Conservation (phyloP, 2,329 filamentous ascomycete genomes). For the Ophiocordyceps robertsii region DNA sequence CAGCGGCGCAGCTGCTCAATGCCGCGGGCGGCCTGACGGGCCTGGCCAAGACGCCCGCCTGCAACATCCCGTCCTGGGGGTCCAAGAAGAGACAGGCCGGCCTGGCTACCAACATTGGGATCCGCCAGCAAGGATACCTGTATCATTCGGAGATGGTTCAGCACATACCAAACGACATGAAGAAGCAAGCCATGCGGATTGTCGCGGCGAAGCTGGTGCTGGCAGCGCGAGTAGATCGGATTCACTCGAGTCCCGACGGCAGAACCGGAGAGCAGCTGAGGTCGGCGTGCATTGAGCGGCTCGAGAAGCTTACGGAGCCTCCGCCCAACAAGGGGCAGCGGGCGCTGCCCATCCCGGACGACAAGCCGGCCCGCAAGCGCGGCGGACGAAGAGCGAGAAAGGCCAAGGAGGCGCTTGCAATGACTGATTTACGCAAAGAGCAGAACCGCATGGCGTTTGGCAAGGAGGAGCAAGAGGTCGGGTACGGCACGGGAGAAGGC, state of each 20-base stretch:
- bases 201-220: slow-evolving; percentile 87
- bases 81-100: slow-evolving; percentile 78
- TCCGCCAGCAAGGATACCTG: slow-evolving; percentile 84
- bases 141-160: slow-evolving; percentile 86
- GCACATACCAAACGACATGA: slow-evolving; percentile 71
- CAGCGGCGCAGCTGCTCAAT: slow-evolving; percentile 92
- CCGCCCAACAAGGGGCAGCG: slow-evolving; percentile 78
- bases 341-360: slow-evolving; percentile 82
- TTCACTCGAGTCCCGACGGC: slow-evolving; percentile 70
- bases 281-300: slow-evolving; percentile 66
- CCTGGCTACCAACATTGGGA: slow-evolving; percentile 82
- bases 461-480: slow-evolving; percentile 87
- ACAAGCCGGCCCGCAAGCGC: slow-evolving; percentile 86
- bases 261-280: slow-evolving; percentile 72
- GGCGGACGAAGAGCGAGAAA: slow-evolving; percentile 82
- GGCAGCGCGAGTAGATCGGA: slow-evolving; percentile 81
- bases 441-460: slow-evolving; percentile 95
- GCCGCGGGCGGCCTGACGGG: slow-evolving; percentile 79
- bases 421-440: slow-evolving; percentile 91
- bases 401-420: slow-evolving; percentile 90
- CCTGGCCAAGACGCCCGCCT: slow-evolving; percentile 82
- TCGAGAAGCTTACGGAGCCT: slow-evolving; percentile 88
- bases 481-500: slow-evolving; percentile 74
- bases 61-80: slow-evolving; percentile 82
- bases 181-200: slow-evolving; percentile 88